Evolutionary conservation across 2,329 filamentous ascomycete genomes (phyloP).

Genomic region (Neopestalotiopsis sp.): DNA sequence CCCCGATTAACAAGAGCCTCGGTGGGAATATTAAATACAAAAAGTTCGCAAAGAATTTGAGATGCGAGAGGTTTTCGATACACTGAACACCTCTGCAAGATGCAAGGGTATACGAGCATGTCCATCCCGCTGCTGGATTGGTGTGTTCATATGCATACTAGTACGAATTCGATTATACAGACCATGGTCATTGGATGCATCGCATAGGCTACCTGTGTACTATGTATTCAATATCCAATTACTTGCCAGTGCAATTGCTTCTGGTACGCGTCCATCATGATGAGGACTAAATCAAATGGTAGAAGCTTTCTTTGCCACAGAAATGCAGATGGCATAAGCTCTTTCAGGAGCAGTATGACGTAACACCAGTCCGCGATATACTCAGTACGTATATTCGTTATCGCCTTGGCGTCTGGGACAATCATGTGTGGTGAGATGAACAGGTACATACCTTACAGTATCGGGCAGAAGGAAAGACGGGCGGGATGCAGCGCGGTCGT

Average conservation of each 20-base stretch:
- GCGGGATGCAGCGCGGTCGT: background rate
- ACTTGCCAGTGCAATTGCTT: background rate
- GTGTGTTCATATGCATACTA: background rate
- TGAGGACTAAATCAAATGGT: background rate
- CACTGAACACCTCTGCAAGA: too few relatives aligned
- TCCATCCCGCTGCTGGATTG: background rate
- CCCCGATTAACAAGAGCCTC: too few relatives aligned
- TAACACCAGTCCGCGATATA: background rate
- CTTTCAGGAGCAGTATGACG: background rate
- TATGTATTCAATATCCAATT: background rate
- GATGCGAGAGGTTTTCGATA: too few relatives aligned
- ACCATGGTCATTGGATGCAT: background rate
- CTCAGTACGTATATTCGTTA: background rate
- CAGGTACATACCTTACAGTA: background rate
- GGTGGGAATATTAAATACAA: too few relatives aligned
- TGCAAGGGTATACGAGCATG: too few relatives aligned
- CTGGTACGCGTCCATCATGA: background rate
- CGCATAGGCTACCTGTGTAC: background rate
- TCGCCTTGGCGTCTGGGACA: background rate
- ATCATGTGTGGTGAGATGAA: background rate
- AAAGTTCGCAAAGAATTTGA: too few relatives aligned
- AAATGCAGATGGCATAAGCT: background rate
- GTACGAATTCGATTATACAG: background rate
- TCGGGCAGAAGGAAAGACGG: background rate
- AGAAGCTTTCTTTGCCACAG: background rate